Evolutionary conservation across 2,329 filamentous ascomycete genomes (phyloP).

Genomic region (Tolypocladium sp.): DNA sequence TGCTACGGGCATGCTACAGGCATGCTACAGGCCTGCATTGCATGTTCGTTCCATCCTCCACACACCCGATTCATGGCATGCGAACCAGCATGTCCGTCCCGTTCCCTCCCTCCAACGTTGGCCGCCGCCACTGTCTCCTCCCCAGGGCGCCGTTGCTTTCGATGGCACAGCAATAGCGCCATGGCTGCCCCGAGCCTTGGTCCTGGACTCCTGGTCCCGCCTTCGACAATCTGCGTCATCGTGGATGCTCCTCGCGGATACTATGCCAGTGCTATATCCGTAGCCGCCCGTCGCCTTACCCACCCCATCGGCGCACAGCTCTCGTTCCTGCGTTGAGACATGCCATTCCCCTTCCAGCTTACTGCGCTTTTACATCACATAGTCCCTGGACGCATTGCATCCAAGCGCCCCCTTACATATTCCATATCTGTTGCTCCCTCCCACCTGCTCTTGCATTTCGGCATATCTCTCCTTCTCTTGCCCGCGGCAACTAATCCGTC

Average conservation of each 20-base stretch:
- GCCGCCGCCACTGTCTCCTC: not conserved
- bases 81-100: not conserved
- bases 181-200: not conserved
- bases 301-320: not conserved
- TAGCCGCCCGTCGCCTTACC: not conserved
- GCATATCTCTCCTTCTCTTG: not conserved
- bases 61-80: not conserved
- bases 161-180: not conserved
- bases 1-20: not conserved
- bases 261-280: not conserved
- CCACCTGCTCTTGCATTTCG: not conserved
- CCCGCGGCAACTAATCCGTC: not conserved
- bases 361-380: constrained; percentile 9
- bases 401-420: not conserved
- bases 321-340: constrained; percentile 31
- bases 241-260: not conserved
- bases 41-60: not conserved
- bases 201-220: not conserved
- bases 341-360: constrained; percentile 20
- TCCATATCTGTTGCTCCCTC: not conserved
- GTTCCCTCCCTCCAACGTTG: not conserved
- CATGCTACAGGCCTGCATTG: not conserved
- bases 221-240: not conserved
- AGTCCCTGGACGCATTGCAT: not conserved
- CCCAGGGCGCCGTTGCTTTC: not conserved